Evolutionary conservation across 1,284 basidiomycete genomes (phyloP).

Genomic region (Heliocybe sulcata): DNA sequence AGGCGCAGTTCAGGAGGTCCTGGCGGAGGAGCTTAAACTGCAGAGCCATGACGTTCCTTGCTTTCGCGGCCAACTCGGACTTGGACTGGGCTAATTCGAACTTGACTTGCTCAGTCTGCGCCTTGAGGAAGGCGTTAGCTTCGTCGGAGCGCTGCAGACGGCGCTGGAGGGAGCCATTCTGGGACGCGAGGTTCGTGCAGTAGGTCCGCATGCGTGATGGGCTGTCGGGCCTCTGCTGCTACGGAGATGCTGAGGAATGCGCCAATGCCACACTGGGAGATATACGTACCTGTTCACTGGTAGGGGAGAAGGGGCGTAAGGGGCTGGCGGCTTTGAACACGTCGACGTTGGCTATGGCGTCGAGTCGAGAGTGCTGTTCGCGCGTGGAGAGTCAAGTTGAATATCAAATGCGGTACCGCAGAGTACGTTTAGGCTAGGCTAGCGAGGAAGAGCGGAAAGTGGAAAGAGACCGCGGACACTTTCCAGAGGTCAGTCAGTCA

Average conservation of each 20-base stretch:
- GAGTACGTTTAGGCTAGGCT: no score
- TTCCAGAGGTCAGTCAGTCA: no score
- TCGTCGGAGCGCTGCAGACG: slow-evolving; percentile 1
- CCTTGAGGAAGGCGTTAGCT: slow-evolving; percentile 1
- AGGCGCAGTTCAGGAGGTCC: slow-evolving; percentile 1
- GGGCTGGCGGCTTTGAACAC: not conserved
- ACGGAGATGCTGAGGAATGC: not conserved
- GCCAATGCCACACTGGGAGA: not conserved
- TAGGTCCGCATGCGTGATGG: not conserved
- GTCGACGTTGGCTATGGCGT: not conserved
- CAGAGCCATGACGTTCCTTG: not conserved
- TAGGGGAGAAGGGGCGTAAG: not conserved
- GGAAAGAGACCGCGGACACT: no score
- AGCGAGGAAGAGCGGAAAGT: no score
- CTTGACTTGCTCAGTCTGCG: slow-evolving; percentile 1
- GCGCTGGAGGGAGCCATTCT: not conserved
- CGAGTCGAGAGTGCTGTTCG: no score
- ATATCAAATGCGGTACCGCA: no score
- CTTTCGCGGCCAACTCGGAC: not conserved
- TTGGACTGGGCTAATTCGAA: not conserved
- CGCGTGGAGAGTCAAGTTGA: no score
- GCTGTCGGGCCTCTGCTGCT: not conserved
- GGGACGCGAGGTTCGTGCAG: not conserved
- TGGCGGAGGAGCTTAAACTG: slow-evolving; percentile 1
- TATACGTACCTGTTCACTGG: not conserved